phyloP scores from a whole-genome alignment of 345 rosid genomes.

The Eucalyptus erythrocorys region DNA sequence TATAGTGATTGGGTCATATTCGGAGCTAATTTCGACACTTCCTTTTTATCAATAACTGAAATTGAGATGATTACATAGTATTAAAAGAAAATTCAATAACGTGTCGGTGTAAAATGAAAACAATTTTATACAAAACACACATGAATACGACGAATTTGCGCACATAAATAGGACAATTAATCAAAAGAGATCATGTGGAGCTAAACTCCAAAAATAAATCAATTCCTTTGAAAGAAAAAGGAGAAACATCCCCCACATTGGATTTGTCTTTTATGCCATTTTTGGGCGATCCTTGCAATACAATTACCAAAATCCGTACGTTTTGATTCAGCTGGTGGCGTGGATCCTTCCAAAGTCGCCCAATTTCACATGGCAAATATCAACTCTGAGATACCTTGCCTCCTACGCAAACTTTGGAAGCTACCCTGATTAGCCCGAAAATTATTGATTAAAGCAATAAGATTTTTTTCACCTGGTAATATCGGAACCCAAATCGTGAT shows the following conservation, averaged over 20 bases:
- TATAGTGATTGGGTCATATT: neutral
- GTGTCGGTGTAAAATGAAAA: neutral
- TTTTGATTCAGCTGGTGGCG: neutral
- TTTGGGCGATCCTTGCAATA: neutral
- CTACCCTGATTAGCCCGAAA: neutral
- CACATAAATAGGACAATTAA: neutral
- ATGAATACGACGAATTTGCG: neutral
- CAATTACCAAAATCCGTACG: neutral
- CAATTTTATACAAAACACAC: neutral
- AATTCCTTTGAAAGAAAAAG: neutral
- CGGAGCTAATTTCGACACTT: neutral
- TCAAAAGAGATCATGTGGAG: neutral
- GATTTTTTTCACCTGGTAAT: neutral
- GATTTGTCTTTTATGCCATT: neutral
- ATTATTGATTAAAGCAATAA: neutral
- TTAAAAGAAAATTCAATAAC: neutral
- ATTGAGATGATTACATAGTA: accelerated
- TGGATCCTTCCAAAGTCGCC: neutral
- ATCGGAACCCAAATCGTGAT: neutral
- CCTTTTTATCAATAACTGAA: too few species aligned
- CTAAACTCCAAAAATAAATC: neutral
- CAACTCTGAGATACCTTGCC: neutral
- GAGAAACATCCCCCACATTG: neutral
- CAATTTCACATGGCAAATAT: neutral
- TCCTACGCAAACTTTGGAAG: neutral